Conservation (phyloP, 306 rosid genomes). For the Fagus sylvatica region DNA sequence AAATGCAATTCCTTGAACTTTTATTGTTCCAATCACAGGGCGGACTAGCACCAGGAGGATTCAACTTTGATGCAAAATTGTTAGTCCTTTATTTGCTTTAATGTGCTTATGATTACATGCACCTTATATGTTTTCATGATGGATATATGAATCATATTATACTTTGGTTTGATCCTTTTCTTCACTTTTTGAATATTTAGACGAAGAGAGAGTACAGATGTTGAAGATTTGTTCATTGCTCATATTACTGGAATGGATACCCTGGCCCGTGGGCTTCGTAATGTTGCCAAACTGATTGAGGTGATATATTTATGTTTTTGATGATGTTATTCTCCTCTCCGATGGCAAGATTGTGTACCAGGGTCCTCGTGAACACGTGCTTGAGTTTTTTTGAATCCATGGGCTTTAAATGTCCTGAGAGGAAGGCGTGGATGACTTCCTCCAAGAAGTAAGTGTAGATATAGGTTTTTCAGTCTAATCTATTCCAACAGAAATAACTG, state of each 20-base stretch:
- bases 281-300: conserved; percentile 75
- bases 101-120: neutral
- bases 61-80: conserved; percentile 97
- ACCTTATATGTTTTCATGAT: neutral
- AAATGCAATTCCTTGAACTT: conserved; percentile 5
- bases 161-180: conserved; percentile 1
- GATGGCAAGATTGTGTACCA: too few relatives aligned
- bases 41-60: conserved; percentile 95
- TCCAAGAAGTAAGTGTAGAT: too few relatives aligned
- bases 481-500: too few relatives aligned
- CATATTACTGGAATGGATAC: conserved; percentile 89
- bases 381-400: too few relatives aligned
- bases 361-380: too few relatives aligned
- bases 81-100: conserved; percentile 35
- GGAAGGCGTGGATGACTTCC: too few relatives aligned
- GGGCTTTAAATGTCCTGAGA: too few relatives aligned
- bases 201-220: conserved; percentile 96
- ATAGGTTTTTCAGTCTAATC: too few relatives aligned
- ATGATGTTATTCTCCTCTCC: too few relatives aligned
- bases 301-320: conserved; percentile 32
- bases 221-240: conserved; percentile 92
- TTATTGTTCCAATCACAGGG: conserved; percentile 43
- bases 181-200: conserved; percentile 33
- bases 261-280: conserved; percentile 84
- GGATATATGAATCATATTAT: neutral